Base-by-base conservation (phyloP, 805 yeast species). In the Candida yuanshanica region DNA sequence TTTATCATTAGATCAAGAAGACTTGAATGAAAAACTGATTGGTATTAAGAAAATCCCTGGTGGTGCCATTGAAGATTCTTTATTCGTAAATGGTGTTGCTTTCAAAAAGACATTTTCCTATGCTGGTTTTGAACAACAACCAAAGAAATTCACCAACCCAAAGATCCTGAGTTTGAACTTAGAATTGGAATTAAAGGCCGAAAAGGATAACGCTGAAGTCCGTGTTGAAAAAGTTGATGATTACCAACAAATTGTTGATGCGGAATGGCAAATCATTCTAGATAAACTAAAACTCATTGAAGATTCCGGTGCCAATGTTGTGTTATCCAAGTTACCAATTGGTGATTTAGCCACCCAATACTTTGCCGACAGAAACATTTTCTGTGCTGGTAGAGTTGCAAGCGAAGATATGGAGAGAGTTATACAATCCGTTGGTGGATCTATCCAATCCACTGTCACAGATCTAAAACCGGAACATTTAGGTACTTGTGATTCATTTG, bases 61-160 rank as follows among this genome's bases (percentile, higher is more conserved):
- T 53, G 99, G 99, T 45, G 85, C 90, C 37, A 83, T 93, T 79
- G 96, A 91, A 60, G 98, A 93, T 56, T 84, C 97, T 10, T 59
- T 79, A 47, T 85, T 89, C 53, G 77, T 93, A 39, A 77, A 86
- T 53, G 99, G 99, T 59, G 98, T 93, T 46, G 99, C 97, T 4
- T 93, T 93, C 67, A 88, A 93, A 59, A 93, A 93, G 69, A 90
- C 99, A 0, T 93, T 93, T 57, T 83, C 97, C 20, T 93, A 93
- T 56, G 99, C 99, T 36, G 99, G 99, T 3, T 93, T 93, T 62
- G 99, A 93, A 66, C 99, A 93, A 70, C 99, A 93, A 66, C 99
- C 99, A 38, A 93, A 93, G 65, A 65, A 62, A 39, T 88, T 93
- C 61, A 55, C 56, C 16, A 71, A 86, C 62, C 96, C 99, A 36